Evolutionary conservation across 495 filamentous ascomycete species (phyloP).

Genomic region (Tuber indicum): DNA sequence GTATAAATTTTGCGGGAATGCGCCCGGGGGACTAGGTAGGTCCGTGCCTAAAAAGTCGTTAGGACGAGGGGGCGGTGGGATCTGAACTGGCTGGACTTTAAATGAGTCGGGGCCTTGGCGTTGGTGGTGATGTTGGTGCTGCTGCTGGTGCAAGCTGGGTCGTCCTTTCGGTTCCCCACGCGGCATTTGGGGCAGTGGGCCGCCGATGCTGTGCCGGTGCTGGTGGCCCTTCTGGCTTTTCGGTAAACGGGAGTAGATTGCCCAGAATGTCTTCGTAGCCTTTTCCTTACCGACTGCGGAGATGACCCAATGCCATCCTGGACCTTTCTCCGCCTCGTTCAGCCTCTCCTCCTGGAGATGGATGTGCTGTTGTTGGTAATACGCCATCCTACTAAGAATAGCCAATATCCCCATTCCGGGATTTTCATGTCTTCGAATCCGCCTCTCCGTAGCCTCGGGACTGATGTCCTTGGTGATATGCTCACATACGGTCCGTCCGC

Average conservation of each 20-base stretch:
- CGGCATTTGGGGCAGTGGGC: not conserved
- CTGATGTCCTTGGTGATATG: constrained; percentile 36
- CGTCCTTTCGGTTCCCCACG: not conserved
- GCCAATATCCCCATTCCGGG: constrained; percentile 33
- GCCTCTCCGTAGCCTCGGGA: constrained; percentile 36
- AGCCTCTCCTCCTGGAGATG: constrained; percentile 34
- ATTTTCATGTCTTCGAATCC: constrained; percentile 35
- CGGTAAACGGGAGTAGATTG: constrained; percentile 36
- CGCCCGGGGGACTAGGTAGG: not conserved
- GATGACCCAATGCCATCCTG: constrained; percentile 35
- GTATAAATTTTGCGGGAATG: not conserved
- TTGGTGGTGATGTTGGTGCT: not conserved
- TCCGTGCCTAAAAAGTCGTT: not conserved
- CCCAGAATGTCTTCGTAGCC: constrained; percentile 37
- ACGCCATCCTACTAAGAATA: constrained; percentile 26
- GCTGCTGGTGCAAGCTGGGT: not conserved
- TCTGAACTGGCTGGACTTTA: not conserved
- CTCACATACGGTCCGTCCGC: constrained; percentile 33
- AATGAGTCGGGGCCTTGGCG: not conserved
- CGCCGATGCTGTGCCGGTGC: not conserved
- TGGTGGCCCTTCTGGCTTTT: constrained; percentile 6
- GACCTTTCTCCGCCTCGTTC: constrained; percentile 29
- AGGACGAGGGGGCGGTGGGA: not conserved
- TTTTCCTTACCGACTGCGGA: constrained; percentile 39
- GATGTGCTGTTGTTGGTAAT: constrained; percentile 36